Conservation (phyloP, 1,284 basidiomycete genomes). For the Marasmius fiardii region DNA sequence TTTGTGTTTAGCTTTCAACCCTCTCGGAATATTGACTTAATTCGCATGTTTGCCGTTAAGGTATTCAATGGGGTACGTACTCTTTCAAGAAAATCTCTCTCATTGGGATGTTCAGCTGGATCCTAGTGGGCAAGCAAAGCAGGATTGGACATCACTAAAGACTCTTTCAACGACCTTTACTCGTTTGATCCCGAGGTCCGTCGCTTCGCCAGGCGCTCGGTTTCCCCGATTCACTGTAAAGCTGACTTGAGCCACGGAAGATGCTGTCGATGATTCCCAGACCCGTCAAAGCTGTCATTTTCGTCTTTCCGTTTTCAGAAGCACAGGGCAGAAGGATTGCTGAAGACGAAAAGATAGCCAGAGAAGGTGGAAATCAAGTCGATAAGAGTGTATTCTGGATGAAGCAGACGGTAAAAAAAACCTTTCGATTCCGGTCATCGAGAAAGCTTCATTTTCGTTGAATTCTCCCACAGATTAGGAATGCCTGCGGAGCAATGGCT, state of each 20-base stretch:
- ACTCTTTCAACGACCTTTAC: constrained; percentile 2
- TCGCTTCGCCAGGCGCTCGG: neutral
- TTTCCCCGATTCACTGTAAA: neutral
- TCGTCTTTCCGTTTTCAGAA: constrained; percentile 77
- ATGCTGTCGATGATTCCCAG: constrained; percentile 65
- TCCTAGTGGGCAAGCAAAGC: constrained; percentile 1
- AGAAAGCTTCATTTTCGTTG: neutral
- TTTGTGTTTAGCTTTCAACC: neutral
- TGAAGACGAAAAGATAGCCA: constrained; percentile 53
- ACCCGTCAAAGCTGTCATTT: constrained; percentile 77
- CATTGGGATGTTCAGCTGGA: neutral
- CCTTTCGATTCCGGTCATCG: neutral
- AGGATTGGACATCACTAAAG: constrained; percentile 1
- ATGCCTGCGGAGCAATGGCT: constrained; percentile 5
- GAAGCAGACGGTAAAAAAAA: constrained; percentile 63
- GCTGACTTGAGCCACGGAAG: constrained; percentile 29
- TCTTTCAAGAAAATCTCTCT: neutral
- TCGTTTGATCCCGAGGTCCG: constrained; percentile 4
- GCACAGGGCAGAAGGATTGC: constrained; percentile 37
- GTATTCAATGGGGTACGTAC: constrained; percentile 2
- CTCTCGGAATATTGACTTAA: neutral
- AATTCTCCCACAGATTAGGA: neutral
- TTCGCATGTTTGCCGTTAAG: neutral
- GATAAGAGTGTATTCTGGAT: constrained; percentile 70
- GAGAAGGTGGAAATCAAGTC: constrained; percentile 47